Base-by-base conservation (phyloP, 2,329 filamentous ascomycete genomes). In the Tolypocladium sp. region DNA sequence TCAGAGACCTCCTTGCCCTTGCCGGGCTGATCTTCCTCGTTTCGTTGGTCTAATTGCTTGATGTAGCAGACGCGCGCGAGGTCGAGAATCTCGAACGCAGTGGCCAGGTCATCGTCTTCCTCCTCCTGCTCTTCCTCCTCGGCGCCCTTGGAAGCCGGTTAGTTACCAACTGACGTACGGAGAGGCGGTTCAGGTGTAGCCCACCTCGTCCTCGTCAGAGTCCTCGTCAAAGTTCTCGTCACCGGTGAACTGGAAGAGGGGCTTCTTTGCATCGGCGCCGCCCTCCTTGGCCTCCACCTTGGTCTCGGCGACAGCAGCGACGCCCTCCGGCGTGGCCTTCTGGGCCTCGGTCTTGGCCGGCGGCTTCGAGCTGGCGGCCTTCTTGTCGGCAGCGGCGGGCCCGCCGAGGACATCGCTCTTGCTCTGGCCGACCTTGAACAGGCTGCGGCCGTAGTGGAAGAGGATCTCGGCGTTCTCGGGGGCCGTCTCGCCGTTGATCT, bases 321-420 rank as follows among this genome's bases (percentile, higher is more conserved):
- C 73, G 27, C 74, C 77, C 61, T 81, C 78, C 63, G 81, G 75
- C 8, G 76, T 72, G 55, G 76, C 74, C 61, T 77, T 75, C 57
- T 78, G 72, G 10, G 72, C 72, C 13, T 72, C 70, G 2, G 72
- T 70, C 70, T 75, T 69, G 56, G 69, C 68, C 63, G 68, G 74
- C 60, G 78, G 77, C 67, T 71, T 76, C 62, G 69, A 59, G 68
- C 77, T 70, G 61, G 76, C 74, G 9, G 62, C 77, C 66, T 79
- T 75, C 74, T 70, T 68, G n/a, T 86, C 74, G 69, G 81, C 76
- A 70, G 83, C 73, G 25, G 92, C 89, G 68, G 89, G 89, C 40
- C 89, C 90, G 59, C 94, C 94, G 41, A 99, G 81, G 30, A 99
- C 92, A 70, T 97, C 92, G 70, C 92, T 97, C 74, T 96, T 96